Base-by-base conservation (phyloP, 352 stramenopile species). In the Saprolegnia diclina region DNA sequence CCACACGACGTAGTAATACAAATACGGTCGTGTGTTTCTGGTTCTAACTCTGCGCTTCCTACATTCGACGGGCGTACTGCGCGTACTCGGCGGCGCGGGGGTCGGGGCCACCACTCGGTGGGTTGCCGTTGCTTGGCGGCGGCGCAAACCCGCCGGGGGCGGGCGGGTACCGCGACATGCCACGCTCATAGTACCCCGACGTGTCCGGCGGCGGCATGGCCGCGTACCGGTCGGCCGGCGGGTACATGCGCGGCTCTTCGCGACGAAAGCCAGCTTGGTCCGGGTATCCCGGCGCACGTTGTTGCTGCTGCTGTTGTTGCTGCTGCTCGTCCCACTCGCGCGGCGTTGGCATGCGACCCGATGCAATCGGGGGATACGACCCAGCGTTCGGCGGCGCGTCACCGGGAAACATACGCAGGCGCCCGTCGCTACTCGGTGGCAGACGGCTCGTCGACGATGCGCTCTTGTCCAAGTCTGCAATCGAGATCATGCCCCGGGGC, bases 401-500 rank as follows among this genome's bases (percentile, higher is more conserved):
- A n/a, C 42, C 42, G 2, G 42, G 13, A 10, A 48, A 48, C 42
- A 48, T 48, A 7, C 42, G 42, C 42, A 48, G 4, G 42, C 42
- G 42, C 42, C 42, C 42, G 42, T 48, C 42, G 42, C 42, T n/a
- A 10, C 13, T n/a, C 42, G 42, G 42, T 48, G 42, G 42, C 42
- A 48, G 18, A 3, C 42, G 42, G 13, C 13, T 10, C 2, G 42
- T 11, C 42, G 50, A 16, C 21, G 57, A 24, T 4, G 57, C 18
- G n/a, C 57, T 66, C 22, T 66, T 66, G 44, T 66, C 57, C 57
- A 66, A 21, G 29, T 66, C 57, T 24, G 57, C 52, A 37, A 66
- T 66, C 22, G 57, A 66, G 26, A 66, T 66, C 44, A 55, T 66
- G n/a, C 29, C 42, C 24, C 57, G 57, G 35, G 22, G 14, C 21